These are phyloP conservation scores for Hygrocybe punicea DNA, from an alignment of 768 basidiomycete genomes.

Conservation along the genomic window DNA sequence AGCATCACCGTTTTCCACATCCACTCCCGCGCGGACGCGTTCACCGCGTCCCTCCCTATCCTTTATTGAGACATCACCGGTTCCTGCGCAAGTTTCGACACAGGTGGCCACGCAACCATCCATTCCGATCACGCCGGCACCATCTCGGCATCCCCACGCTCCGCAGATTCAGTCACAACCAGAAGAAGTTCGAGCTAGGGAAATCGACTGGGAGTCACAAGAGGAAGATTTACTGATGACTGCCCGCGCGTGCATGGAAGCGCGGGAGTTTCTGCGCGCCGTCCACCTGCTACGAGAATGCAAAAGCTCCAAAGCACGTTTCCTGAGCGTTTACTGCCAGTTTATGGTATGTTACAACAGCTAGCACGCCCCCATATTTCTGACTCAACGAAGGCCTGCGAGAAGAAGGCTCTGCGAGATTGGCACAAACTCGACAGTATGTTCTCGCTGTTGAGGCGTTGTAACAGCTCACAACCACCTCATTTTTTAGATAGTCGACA, in stretches of 20 bases:
- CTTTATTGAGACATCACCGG: constrained; percentile 38
- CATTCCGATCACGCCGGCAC: constrained; percentile 18
- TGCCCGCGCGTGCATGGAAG: constrained; percentile 70
- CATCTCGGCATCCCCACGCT: constrained; percentile 37
- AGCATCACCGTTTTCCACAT: constrained; percentile 49
- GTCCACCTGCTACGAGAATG: constrained; percentile 62
- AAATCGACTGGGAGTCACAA: constrained; percentile 48
- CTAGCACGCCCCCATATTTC: constrained; percentile 8
- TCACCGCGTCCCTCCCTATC: constrained; percentile 39
- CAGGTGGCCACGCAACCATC: constrained; percentile 20
- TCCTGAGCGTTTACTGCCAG: constrained; percentile 74
- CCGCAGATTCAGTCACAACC: constrained; percentile 31
- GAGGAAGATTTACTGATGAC: constrained; percentile 74
- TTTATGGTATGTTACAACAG: constrained; percentile 59
- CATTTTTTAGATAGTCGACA: constrained; percentile 56
- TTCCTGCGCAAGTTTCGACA: constrained; percentile 30
- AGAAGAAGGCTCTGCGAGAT: constrained; percentile 75
- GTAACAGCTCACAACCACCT: not conserved
- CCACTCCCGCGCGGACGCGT: constrained; percentile 52
- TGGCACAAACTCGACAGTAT: constrained; percentile 82
- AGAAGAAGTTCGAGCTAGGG: constrained; percentile 34
- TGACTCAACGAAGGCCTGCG: constrained; percentile 57
- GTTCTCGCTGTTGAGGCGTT: constrained; percentile 21
- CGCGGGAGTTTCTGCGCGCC: constrained; percentile 75
- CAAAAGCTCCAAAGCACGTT: constrained; percentile 67